Conservation (phyloP, 805 yeast genomes). For the Blastobotrys americana region DNA sequence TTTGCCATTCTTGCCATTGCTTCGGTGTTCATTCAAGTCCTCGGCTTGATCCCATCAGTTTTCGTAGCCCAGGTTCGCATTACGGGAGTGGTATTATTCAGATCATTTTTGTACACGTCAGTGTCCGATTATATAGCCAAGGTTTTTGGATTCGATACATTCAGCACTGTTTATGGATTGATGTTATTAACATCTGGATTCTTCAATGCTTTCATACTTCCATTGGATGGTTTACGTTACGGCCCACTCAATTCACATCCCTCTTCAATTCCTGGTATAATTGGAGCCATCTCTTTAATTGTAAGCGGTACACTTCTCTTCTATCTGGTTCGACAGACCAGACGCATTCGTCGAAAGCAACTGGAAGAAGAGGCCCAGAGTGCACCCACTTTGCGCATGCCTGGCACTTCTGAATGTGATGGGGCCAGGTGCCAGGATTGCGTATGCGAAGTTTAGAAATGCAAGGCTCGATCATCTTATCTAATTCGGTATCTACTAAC, state of each 20-base stretch:
- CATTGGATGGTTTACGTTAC: constrained; percentile 66
- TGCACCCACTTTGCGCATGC: constrained; percentile 38
- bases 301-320: constrained; percentile 26
- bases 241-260: constrained; percentile 65
- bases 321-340: constrained; percentile 33
- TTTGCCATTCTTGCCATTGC: constrained; percentile 45
- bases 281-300: constrained; percentile 40
- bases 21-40: constrained; percentile 59
- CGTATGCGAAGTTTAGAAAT: constrained; percentile 16
- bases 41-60: constrained; percentile 52
- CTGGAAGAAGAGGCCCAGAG: constrained; percentile 59
- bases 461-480: too few species aligned
- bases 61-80: constrained; percentile 62
- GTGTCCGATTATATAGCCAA: constrained; percentile 88
- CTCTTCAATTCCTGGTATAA: constrained; percentile 57
- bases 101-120: constrained; percentile 91
- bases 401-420: constrained; percentile 17
- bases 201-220: constrained; percentile 66
- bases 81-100: constrained; percentile 61
- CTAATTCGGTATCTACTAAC: background rate
- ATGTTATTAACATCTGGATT: constrained; percentile 76
- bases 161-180: constrained; percentile 87
- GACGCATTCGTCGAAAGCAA: constrained; percentile 40
- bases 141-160: constrained; percentile 86
- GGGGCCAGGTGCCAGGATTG: constrained; percentile 15